phyloP scores from a whole-genome alignment of 768 basidiomycete genomes.

The Boletellus sp. region DNA sequence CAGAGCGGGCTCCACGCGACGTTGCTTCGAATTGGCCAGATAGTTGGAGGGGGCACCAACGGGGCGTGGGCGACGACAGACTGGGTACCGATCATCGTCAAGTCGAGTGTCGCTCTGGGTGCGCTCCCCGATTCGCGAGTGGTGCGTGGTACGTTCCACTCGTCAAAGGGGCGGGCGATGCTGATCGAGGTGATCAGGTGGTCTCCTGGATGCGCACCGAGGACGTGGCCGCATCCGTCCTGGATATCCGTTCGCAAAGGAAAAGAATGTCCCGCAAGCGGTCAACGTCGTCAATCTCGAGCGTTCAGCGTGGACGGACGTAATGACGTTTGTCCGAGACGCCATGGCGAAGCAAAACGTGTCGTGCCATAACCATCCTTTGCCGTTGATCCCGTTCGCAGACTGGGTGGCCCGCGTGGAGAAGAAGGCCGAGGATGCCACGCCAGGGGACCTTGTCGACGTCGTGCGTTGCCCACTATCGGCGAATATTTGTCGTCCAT shows the following conservation, averaged over 20 bases:
- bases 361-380: not conserved
- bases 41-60: conserved; percentile 28
- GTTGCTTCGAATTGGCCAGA: conserved; percentile 32
- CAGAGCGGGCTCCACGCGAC: conserved; percentile 24
- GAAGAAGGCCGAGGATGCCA: conserved; percentile 16
- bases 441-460: conserved; percentile 3
- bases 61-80: conserved; percentile 35
- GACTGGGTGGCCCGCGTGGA: conserved; percentile 32
- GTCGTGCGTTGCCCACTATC: not conserved
- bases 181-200: not conserved
- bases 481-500: too few species aligned
- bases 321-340: conserved; percentile 25
- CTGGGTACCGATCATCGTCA: conserved; percentile 36
- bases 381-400: conserved; percentile 22
- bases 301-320: conserved; percentile 28
- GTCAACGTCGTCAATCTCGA: conserved; percentile 39
- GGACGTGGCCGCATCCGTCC: conserved; percentile 30
- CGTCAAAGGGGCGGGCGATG: too few species aligned
- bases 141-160: conserved; percentile 21
- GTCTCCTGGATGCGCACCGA: conserved; percentile 38
- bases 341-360: conserved; percentile 8
- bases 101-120: conserved; percentile 28
- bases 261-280: conserved; percentile 13
- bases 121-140: conserved; percentile 31
- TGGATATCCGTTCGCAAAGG: conserved; percentile 30